phyloP scores from a whole-genome alignment of 164 flowering plant genomes.

The Sextonia rubra region DNA sequence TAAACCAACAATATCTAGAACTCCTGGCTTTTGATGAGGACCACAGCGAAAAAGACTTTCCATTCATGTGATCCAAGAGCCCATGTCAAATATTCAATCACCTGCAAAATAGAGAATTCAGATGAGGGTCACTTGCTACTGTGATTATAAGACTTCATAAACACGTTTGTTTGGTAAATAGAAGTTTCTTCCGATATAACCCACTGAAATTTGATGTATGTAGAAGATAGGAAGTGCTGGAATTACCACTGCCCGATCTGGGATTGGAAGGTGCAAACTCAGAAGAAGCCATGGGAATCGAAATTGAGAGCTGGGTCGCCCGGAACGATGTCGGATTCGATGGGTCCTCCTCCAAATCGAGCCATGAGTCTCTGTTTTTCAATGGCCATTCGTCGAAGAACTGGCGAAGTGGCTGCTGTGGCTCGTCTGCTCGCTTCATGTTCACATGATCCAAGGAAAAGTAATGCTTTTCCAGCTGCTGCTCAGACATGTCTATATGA shows the following conservation, averaged over 20 bases:
- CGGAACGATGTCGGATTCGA: slow-evolving; percentile 14
- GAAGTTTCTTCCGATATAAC: neutral
- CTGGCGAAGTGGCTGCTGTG: slow-evolving; percentile 32
- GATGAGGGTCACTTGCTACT: neutral
- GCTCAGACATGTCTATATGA: neutral
- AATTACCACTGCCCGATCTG: slow-evolving; percentile 6
- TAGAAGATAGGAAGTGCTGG: neutral
- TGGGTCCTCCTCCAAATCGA: slow-evolving; percentile 18
- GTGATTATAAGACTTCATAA: too few relatives aligned
- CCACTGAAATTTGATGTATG: neutral
- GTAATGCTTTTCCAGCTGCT: slow-evolving; percentile 31
- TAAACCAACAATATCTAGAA: neutral
- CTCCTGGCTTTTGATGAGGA: neutral
- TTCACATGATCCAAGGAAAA: slow-evolving; percentile 30
- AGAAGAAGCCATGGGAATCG: slow-evolving; percentile 22
- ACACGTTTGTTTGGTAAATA: too few relatives aligned
- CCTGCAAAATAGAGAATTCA: neutral
- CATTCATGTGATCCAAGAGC: neutral
- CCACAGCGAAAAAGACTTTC: neutral
- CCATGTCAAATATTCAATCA: neutral
- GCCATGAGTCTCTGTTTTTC: slow-evolving; percentile 32
- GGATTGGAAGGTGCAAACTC: slow-evolving; percentile 21
- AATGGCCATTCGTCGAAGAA: slow-evolving; percentile 41
- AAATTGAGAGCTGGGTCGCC: slow-evolving; percentile 33
- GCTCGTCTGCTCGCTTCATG: slow-evolving; percentile 21